Base-by-base conservation (phyloP, 768 basidiomycete species). In the Russula virescens region DNA sequence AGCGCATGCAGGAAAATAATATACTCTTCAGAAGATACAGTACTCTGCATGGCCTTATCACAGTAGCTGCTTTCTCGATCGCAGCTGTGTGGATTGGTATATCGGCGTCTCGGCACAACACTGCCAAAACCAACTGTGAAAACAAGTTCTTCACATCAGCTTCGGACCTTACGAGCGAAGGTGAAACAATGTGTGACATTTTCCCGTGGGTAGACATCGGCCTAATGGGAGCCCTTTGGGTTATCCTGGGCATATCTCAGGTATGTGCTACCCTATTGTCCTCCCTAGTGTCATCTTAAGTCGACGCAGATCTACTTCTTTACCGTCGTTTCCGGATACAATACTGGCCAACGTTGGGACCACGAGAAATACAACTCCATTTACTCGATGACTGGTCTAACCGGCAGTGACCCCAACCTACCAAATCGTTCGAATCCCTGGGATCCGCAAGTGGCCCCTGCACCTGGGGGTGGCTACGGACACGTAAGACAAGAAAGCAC, bases 191-290 rank as follows among this genome's bases (percentile, higher is more conserved):
- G 25, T 99, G 97, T 75, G 79, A 86, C 51, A 88, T 97, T 58
- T 96, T 98, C 71, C 80, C 93, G 5, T 97, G 94, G 91, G 89
- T 92, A 11, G 89, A 91, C 69, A 78, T 97, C 16, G 95, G 95
- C 42, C 76, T 98, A 60, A 95, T 98, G 93, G 88, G 80, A 21
- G 91, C 83, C 9, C 77, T 97, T 7, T 98, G 94, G 91, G 74
- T 89, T 11, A 70, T 97, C 18, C 77, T 97, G 28, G 83, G 81
- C n/a, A 77, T 87, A 64, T 76, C 90, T 40, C 93, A 96, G 73
- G 88, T 88, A 73, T 68, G n/a, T n/a, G 86, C 68, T 60, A 47
- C 54, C n/a, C 9, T 46, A 16, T 53, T 62, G 16, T 48, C 54
- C 28, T 60, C 75, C 26, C 54, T 78, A 45, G 73, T 80, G 7